Conservation (phyloP, 1,284 basidiomycete genomes). For the Fomitopsis schrenkii region DNA sequence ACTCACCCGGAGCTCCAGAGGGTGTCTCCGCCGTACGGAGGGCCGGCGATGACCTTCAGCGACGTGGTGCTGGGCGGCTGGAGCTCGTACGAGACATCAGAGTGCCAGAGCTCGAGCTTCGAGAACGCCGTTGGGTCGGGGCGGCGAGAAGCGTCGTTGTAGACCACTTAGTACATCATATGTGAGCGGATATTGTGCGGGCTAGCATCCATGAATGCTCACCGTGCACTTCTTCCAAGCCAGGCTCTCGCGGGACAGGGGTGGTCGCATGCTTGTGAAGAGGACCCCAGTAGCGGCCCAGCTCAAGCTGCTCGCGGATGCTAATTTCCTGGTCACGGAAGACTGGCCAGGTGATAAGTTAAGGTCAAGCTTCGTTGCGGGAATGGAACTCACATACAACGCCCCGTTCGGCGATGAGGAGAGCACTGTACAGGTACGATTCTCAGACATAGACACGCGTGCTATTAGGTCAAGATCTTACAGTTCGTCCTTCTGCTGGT, state of each 20-base stretch:
- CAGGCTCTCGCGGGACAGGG: constrained; percentile 62
- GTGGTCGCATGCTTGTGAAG: constrained; percentile 84
- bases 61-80: constrained; percentile 73
- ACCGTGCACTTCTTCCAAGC: constrained; percentile 79
- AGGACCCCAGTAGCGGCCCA: constrained; percentile 72
- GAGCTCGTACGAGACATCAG: constrained; percentile 76
- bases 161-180: constrained; percentile 47
- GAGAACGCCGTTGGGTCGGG: constrained; percentile 69
- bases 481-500: constrained; percentile 67
- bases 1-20: constrained; percentile 64
- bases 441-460: not conserved
- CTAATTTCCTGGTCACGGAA: constrained; percentile 69
- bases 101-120: constrained; percentile 81
- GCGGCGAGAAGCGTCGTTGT: constrained; percentile 63
- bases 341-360: constrained; percentile 36
- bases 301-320: constrained; percentile 67
- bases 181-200: constrained; percentile 5
- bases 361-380: not conserved
- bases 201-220: constrained; percentile 14
- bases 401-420: constrained; percentile 66
- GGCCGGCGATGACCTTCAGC: constrained; percentile 61
- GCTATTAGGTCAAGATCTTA: constrained; percentile 23
- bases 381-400: constrained; percentile 52
- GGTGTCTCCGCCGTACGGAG: constrained; percentile 66
- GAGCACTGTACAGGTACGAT: constrained; percentile 38